These are phyloP conservation scores for Cryptococcus deneoformans DNA, from an alignment of 1,284 basidiomycete genomes.

Conservation along the genomic window DNA sequence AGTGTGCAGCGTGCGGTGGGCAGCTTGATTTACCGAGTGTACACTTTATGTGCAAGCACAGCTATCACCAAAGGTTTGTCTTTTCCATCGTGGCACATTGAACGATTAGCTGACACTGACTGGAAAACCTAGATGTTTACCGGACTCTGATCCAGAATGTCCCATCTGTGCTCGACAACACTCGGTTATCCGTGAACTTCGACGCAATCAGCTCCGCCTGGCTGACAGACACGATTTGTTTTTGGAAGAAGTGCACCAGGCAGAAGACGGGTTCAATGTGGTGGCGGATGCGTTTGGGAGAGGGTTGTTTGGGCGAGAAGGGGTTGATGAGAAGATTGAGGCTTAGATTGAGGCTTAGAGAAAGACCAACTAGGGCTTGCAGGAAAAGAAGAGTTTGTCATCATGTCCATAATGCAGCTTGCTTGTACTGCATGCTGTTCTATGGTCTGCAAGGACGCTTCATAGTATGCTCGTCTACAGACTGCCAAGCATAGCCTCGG, in stretches of 20 bases:
- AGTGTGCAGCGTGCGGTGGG: conserved; percentile 81
- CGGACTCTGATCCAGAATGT: conserved; percentile 83
- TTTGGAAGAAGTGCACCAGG: conserved; percentile 79
- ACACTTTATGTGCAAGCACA: conserved; percentile 98
- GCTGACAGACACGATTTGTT: conserved; percentile 88
- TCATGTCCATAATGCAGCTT: no score
- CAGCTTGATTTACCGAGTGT: conserved; percentile 88
- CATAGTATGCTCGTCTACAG: no score
- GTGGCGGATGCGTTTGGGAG: conserved; percentile 76
- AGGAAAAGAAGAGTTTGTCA: no score
- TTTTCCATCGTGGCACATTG: background rate
- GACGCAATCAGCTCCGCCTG: conserved; percentile 74
- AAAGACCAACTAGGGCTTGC: no score
- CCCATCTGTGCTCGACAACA: conserved; percentile 81
- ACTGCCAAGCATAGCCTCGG: no score
- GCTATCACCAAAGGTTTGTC: conserved; percentile 83
- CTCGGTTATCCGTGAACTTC: conserved; percentile 82
- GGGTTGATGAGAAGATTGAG: conserved; percentile 3
- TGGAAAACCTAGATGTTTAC: conserved; percentile 61
- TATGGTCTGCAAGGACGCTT: no score
- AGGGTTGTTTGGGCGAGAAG: conserved; percentile 53
- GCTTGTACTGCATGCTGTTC: no score
- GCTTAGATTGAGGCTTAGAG: background rate
- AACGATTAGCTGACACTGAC: background rate
- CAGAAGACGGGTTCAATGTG: conserved; percentile 76